Evolutionary conservation across 1,139 yeast species (phyloP).

Genomic region (Kodamaea alishanica): DNA sequence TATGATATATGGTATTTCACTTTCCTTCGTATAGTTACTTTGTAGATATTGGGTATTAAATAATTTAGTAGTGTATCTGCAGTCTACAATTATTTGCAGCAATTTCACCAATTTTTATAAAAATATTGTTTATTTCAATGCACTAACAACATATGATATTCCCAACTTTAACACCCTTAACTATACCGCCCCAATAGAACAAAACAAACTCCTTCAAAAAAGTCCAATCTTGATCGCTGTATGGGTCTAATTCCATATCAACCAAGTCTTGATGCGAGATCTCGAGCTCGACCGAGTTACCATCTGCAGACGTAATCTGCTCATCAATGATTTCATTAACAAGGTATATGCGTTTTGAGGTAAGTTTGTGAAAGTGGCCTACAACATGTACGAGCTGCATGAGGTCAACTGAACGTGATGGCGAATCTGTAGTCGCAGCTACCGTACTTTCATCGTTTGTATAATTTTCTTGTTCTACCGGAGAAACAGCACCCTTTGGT

Average conservation of each 20-base stretch:
- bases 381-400: constrained; percentile 37
- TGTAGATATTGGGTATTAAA: too few species aligned
- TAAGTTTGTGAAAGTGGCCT: constrained; percentile 55
- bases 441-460: not conserved
- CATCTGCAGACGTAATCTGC: constrained; percentile 12
- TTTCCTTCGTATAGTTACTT: too few species aligned
- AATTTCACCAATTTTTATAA: too few species aligned
- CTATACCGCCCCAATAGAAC: constrained; percentile 50
- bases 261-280: constrained; percentile 54
- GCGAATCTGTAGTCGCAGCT: constrained; percentile 4
- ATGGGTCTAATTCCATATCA: constrained; percentile 76
- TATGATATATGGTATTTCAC: too few species aligned
- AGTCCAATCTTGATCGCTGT: constrained; percentile 52
- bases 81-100: too few species aligned
- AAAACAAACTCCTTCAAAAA: constrained; percentile 53
- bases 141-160: constrained; percentile 31
- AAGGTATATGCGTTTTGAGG: constrained; percentile 41
- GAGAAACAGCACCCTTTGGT: not conserved
- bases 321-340: constrained; percentile 37
- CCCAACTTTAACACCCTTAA: constrained; percentile 33
- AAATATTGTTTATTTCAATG: too few species aligned
- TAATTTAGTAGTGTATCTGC: too few species aligned
- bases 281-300: constrained; percentile 27
- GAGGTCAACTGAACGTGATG: constrained; percentile 10
- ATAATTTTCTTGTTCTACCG: not conserved